Base-by-base conservation (phyloP, 257 asterid species). In the Haberlea rhodopensis region DNA sequence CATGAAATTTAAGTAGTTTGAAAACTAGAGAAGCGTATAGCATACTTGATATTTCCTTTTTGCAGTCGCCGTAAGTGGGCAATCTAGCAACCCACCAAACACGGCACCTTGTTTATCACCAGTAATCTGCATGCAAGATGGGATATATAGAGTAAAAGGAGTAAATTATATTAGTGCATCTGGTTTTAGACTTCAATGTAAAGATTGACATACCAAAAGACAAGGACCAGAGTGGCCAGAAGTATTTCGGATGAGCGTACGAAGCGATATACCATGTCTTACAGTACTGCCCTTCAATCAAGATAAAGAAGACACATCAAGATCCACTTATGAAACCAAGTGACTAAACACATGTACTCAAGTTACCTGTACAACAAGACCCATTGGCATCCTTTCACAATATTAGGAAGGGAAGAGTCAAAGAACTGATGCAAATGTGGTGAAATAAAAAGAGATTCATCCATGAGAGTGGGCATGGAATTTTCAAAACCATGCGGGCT, bases 201-300 rank as follows among this genome's bases (percentile, higher is more conserved):
- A 58, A 59, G 24, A 60, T 64, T n/a, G 22, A 57, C 81, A 52
- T 84, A 92, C 99, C 91, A 92, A 77, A 58, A 92, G 81, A 72
- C 89, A 85, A 69, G 97, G 99, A 61, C 99, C 99, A 66, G 85
- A 74, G 67, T 77, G 69, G 57, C 69, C 79, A 8, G 80, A 57
- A 51, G 88, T 82, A 72, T 72, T 92, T 54, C 95, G 86, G 62
- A 87, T 65, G 31, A 92, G 97, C 8, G 99, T 92, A 22, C 85
- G 95, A 62, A 92, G 89, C 68, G 99, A 92, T 81, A 87, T 89
- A 73, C 99, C 99, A 76, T 92, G 78, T 79, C 85, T 92, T 62
- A 73, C 94, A 72, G 95, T 84, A 84, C 99, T 92, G 99, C 87
- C 87, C 90, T 87, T 84, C 97, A 87, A 79, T 79, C 78, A 82